Evolutionary conservation across 1,284 basidiomycete genomes (phyloP), one percentile per base, ranked within the genome.

Genomic region (Boletus semigastroideus): DNA sequence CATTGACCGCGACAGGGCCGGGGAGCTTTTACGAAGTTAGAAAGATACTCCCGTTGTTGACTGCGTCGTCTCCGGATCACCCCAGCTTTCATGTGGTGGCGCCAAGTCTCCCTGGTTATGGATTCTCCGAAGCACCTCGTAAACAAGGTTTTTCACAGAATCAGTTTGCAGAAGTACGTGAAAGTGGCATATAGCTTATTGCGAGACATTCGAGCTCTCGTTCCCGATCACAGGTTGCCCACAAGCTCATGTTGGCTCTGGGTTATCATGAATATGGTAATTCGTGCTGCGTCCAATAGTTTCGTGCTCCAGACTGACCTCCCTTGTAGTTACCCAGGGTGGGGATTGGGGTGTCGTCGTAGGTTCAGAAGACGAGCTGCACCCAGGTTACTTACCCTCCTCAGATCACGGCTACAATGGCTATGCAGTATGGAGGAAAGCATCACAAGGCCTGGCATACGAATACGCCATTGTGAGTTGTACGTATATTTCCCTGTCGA

Each of bases 11-110:
- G 9, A 37, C 31, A 85, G 83, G 83, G 82, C 82, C 82, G 0
- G 81, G 83, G 33, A 72, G 73, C 55, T 83, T 84, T 59, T 63
- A 79, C 19, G 82, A 85, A 66, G 75, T 75, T 25, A 67, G 70
- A 42, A 84, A 82, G 64, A 62, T 84, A 1, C 66, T 83, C 0
- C 78, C 80, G 0, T 55, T 82, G 12, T 66, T 84, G 49, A 72
- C 70, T 0, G 62, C 67, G 7, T 59, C 67, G 0, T 71, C 72
- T 1, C 49, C 68, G 4, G 72, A 77, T 4, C 68, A 77, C 44
- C 80, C 80, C 1, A 78, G 74, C 52, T 84, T 85, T 57, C 79
- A 84, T 55, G 78, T 83, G 20, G 78, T 83, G 1, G 76, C 78
- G 0, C 53, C 75, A 1, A 77, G 79, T 57, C 61, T 82, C 5